Percentiles rank a stretch among this genome's conserved stretches.
Evolutionary conservation across 148 eudicot genomes (phyloP).

Genomic region (Nepenthes gracilis): DNA sequence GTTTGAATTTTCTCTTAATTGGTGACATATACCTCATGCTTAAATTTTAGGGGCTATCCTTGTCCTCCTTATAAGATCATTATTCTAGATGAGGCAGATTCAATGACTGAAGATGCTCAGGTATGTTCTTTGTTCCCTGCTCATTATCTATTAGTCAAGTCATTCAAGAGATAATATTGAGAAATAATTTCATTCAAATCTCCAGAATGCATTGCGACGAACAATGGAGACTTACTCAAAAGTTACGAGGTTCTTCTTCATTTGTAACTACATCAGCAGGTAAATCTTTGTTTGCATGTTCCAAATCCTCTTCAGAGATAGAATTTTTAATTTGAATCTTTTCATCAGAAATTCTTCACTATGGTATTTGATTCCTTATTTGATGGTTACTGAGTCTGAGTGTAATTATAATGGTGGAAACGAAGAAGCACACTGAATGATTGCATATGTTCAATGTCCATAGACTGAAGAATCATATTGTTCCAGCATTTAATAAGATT

Average conservation of each 20-base stretch:
- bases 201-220: slow-evolving; percentile 91
- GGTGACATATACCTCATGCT: slow-evolving; percentile 1
- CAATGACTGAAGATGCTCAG: slow-evolving; percentile 99
- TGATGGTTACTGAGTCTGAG: no score
- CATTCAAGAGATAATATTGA: not conserved
- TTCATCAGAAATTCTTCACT: no score
- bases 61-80: slow-evolving; percentile 93
- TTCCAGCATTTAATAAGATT: no score
- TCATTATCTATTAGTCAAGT: not conserved
- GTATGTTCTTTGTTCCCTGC: slow-evolving; percentile 20
- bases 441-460: no score
- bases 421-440: no score
- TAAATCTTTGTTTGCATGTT: slow-evolving; percentile 10
- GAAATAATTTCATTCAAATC: not conserved
- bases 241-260: slow-evolving; percentile 94
- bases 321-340: not conserved
- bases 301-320: not conserved
- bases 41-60: slow-evolving; percentile 56
- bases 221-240: slow-evolving; percentile 97
- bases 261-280: slow-evolving; percentile 98
- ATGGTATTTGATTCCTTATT: no score
- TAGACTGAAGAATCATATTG: no score
- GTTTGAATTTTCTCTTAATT: not conserved
- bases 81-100: slow-evolving; percentile 95
- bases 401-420: no score